Base-by-base conservation (phyloP, 441 rosid genomes). In the Mallotus japonicus region DNA sequence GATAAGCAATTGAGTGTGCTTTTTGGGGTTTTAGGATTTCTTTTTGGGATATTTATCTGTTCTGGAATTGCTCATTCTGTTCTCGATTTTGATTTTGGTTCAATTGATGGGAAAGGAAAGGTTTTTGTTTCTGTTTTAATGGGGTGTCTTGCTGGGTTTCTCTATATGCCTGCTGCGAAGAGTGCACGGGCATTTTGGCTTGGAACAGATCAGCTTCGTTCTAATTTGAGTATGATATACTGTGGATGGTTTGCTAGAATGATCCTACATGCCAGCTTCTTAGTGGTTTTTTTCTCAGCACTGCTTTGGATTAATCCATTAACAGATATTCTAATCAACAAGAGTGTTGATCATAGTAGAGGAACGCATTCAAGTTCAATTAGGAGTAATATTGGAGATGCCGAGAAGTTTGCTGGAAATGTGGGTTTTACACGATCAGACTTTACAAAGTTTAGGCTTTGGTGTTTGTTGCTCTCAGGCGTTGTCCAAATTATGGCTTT, bases 271-370 rank as follows among this genome's bases (percentile, higher is more conserved):
- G 83, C 76, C 5, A 84, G 76, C 71, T 88, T 78, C 77, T 61
- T 89, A 22, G 62, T 84, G 8, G 74, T 75, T 12, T 78, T 84
- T 12, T 83, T 88, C 78, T 77, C 97, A 2, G 87, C 91, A 9
- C 75, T 92, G 87, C 91, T 93, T 78, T 93, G 96, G 96, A 83
- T 92, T 73, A 89, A 77, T 74, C 98, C 98, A 3, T 80, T 92
- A 13, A 62, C 88, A 6, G 88, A 88, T 56, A 72, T 89, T 60
- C 78, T 92, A 3, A 76, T 86, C 54, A 87, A 67, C 49, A 82
- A 80, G 70, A 78, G 67, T 40, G n/a, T 49, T 8, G 53, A 22
- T 77, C 50, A 28, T 28, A 28, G 32, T 28, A 28, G 32, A 28
- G 32, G 32, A 28, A 28, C 32, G 3, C 32, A 1, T 28, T 28